These are phyloP conservation scores for Asparagopsis taxiformis DNA, from an alignment of 31 red algal genomes.

Conservation along the genomic window DNA sequence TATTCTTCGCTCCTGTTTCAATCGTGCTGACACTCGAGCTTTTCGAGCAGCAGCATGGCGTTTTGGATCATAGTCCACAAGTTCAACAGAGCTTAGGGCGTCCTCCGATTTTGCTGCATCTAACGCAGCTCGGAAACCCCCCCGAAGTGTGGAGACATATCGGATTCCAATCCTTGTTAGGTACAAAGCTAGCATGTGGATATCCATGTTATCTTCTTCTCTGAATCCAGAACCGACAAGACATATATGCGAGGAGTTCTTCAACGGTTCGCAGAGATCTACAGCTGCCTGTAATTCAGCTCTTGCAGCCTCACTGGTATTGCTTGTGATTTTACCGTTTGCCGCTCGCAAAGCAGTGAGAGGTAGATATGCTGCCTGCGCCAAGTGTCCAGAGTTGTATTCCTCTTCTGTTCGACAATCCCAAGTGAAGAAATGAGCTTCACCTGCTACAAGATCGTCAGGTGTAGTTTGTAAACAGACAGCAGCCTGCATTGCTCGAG, in stretches of 20 bases:
- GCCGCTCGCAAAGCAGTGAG: constrained; percentile 71
- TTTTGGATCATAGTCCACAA: constrained; percentile 74
- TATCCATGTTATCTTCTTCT: constrained; percentile 80
- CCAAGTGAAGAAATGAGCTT: constrained; percentile 80
- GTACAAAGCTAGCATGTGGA: constrained; percentile 77
- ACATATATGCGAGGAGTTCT: constrained; percentile 76
- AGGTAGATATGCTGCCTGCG: constrained; percentile 73
- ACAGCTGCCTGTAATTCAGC: constrained; percentile 56
- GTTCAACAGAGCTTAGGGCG: constrained; percentile 51
- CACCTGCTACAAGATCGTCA: constrained; percentile 59
- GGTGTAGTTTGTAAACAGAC: constrained; percentile 81
- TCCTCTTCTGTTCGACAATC: constrained; percentile 85
- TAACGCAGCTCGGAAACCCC: constrained; percentile 78
- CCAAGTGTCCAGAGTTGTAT: constrained; percentile 78
- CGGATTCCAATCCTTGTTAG: constrained; percentile 71
- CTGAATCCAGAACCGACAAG: constrained; percentile 84
- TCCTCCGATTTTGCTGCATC: constrained; percentile 42
- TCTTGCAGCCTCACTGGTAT: constrained; percentile 36
- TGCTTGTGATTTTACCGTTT: constrained; percentile 36
- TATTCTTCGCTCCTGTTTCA: constrained; percentile 9
- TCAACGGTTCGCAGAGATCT: constrained; percentile 70
- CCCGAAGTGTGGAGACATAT: constrained; percentile 85
- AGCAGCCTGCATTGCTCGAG: constrained; percentile 69
- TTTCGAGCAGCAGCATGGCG: constrained; percentile 40
- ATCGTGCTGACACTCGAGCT: constrained; percentile 23